Conservation (phyloP, 2,329 filamentous ascomycete species). For the Trichoderma arundinaceum region DNA sequence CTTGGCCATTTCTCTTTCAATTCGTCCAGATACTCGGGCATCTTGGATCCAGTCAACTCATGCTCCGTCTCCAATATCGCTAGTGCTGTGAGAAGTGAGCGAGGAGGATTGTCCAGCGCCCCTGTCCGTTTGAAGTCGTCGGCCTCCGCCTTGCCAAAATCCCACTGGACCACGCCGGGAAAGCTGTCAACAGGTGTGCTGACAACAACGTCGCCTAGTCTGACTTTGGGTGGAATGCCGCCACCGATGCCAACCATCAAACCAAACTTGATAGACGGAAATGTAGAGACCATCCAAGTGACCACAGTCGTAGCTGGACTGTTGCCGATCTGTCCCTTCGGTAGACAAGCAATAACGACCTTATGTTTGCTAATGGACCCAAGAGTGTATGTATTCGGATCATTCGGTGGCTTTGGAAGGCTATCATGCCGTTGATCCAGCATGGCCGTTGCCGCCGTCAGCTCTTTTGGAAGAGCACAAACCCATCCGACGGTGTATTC, state of each 20-base stretch:
- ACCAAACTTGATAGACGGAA: not conserved
- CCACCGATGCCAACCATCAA: conserved; percentile 5
- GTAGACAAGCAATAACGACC: not conserved
- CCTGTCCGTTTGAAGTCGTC: not conserved
- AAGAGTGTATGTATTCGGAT: conserved; percentile 1
- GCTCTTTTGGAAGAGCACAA: not conserved
- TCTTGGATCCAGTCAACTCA: not conserved
- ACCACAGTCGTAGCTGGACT: not conserved
- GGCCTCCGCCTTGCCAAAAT: not conserved
- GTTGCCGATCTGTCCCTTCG: not conserved
- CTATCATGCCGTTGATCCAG: not conserved
- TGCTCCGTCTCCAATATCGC: not conserved
- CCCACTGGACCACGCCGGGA: conserved; percentile 10
- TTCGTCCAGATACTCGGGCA: not conserved
- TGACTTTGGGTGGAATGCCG: not conserved
- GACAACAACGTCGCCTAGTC: conserved; percentile 5
- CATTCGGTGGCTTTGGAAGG: not conserved
- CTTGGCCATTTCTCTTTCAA: not conserved
- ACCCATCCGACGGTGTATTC: conserved; percentile 18
- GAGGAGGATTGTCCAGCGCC: not conserved
- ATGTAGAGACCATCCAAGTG: not conserved
- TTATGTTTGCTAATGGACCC: conserved; percentile 5
- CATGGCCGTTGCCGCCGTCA: conserved; percentile 1
- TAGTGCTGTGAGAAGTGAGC: not conserved
- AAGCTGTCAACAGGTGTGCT: not conserved